Conservation (phyloP, 768 basidiomycete genomes). For the Tephrocybe sp. region DNA sequence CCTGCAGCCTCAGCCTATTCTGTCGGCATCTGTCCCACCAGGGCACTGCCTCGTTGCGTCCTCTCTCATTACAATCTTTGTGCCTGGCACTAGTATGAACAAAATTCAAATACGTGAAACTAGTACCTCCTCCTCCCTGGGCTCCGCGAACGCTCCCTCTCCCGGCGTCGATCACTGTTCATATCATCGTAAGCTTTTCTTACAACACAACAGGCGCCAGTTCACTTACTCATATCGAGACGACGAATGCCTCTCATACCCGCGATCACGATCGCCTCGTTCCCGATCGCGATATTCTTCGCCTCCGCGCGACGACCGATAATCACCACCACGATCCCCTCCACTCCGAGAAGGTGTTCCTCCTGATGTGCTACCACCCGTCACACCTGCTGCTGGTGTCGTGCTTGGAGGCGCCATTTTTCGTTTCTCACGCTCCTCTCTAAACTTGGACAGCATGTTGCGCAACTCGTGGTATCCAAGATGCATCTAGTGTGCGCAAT, state of each 20-base stretch:
- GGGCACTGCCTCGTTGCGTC: conserved; percentile 16
- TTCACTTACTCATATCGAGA: conserved; percentile 73
- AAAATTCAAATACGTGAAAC: conserved; percentile 18
- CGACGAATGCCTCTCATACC: conserved; percentile 66
- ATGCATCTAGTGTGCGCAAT: conserved; percentile 77
- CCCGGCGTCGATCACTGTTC: conserved; percentile 65
- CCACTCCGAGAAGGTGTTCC: conserved; percentile 42
- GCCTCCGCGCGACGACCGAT: conserved; percentile 61
- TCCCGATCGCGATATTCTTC: conserved; percentile 66
- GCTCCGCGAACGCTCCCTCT: conserved; percentile 74
- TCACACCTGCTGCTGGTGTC: conserved; percentile 34
- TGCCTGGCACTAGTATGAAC: neutral
- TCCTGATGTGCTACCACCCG: conserved; percentile 34
- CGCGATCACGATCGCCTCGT: conserved; percentile 62
- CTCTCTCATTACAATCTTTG: conserved; percentile 5
- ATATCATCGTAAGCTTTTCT: conserved; percentile 28
- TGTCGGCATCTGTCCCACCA: conserved; percentile 10
- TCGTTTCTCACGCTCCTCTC: conserved; percentile 87
- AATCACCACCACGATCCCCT: conserved; percentile 41
- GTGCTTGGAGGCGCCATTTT: conserved; percentile 53
- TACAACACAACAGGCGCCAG: conserved; percentile 23
- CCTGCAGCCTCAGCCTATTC: conserved; percentile 11
- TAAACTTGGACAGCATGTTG: conserved; percentile 88
- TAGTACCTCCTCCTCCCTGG: conserved; percentile 65
- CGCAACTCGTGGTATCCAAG: conserved; percentile 98